Conservation (phyloP, 164 flowering plant genomes). For the Kingdonia uniflora region DNA sequence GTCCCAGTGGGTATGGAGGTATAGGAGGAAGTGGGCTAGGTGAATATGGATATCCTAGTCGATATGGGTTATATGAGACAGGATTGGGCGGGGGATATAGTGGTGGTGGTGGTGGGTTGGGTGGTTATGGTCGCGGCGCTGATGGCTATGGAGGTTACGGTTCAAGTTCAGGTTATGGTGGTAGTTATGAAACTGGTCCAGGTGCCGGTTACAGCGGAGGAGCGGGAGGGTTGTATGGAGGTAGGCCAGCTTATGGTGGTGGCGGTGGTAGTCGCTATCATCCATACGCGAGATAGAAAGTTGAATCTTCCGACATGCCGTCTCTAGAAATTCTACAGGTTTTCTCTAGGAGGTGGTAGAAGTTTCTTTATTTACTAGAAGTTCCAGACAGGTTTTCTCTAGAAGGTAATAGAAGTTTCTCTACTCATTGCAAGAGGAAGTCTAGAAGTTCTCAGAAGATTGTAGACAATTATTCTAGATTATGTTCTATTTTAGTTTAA, state of each 20-base stretch:
- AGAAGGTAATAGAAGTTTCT: no score
- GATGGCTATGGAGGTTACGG: conserved; percentile 58
- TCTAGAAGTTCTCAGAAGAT: no score
- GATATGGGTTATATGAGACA: conserved; percentile 45
- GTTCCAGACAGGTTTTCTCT: no score
- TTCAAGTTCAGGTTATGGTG: conserved; percentile 44
- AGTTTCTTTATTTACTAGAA: no score
- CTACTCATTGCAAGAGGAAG: no score
- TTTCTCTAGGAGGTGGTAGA: no score
- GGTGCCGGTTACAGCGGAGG: conserved; percentile 72
- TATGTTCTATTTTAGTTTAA: no score
- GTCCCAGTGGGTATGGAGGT: conserved; percentile 32
- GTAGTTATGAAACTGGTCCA: conserved; percentile 68
- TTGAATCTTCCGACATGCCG: conserved; percentile 25
- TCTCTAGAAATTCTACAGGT: conserved; percentile 6
- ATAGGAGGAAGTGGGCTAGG: no score
- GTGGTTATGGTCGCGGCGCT: conserved; percentile 45
- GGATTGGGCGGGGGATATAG: conserved; percentile 51
- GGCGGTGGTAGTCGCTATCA: conserved; percentile 81
- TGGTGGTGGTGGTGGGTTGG: conserved; percentile 31
- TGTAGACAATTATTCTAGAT: no score
- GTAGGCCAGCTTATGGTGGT: conserved; percentile 82
- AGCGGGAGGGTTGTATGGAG: conserved; percentile 56
- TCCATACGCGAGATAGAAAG: conserved; percentile 80
- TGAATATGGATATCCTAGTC: conserved; percentile 46